Base-by-base conservation (phyloP, 2,329 filamentous ascomycete species). In the Lachnellula cervina region DNA sequence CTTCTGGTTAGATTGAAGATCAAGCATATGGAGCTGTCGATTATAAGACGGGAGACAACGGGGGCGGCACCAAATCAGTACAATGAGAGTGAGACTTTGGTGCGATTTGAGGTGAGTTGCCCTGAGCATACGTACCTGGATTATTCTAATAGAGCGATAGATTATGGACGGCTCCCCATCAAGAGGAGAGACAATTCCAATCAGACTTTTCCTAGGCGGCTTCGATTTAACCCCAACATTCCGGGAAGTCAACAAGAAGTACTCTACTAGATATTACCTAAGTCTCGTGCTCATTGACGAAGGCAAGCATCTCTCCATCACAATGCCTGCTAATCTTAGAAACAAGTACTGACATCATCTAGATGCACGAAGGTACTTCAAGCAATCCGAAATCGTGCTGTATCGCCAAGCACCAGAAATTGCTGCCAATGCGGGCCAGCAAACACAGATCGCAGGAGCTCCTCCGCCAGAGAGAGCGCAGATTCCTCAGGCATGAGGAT, bases 221-320 rank as follows among this genome's bases (percentile, higher is more conserved):
- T 99, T 99, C 71, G 95, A 99, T 73, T 76, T 99, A 60, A 99
- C 94, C 4, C 94, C 94, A 16, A 99, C 94, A 13, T 99, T 99
- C 82, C 89, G 94, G 60, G 94, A 99, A 72, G 95, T 99, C 65
- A 99, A 99, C 82, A 99, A 99, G 81, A 99, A 99, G 76, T 99
- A 96, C 74, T 97, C 93, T 25, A 97, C 93, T 38, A 82, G 94
- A 68, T 99, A 99, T 76, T 99, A 99, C 75, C 82, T 99, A 60
- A 97, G 92, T 71, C 77, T 99, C 60, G 94, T 99, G 21, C 80
- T 97, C 64, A 97, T 97, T 64, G 92, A 97, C 69, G 92, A 97
- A 83, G 90, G 90, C 89, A 74, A 58, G 57, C 49, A 25, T 14
- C 46, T 40, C 5, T 52, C 35, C 57, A 55, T 34, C 53, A 28